phyloP scores from a whole-genome alignment of 1,284 basidiomycete species.

The Polyporus tsugae region DNA sequence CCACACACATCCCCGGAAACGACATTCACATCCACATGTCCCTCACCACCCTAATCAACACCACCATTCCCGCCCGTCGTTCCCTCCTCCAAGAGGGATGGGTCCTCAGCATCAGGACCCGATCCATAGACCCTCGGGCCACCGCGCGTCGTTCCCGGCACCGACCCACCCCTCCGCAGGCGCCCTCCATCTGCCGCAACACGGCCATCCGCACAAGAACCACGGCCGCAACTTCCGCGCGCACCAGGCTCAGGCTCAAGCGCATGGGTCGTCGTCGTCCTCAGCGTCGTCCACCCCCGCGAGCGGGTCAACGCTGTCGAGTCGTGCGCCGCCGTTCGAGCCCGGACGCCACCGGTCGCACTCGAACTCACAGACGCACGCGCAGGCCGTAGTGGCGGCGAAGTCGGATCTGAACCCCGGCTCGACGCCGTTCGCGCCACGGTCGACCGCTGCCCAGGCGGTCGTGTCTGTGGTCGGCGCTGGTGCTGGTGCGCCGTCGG shows the following conservation, averaged over 20 bases:
- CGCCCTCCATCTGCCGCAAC: conserved; percentile 38
- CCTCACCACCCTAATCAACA: conserved; percentile 29
- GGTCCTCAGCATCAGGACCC: conserved; percentile 29
- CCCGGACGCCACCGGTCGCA: conserved; percentile 32
- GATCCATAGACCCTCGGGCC: conserved; percentile 35
- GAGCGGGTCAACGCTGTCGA: conserved; percentile 39
- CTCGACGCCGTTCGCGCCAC: conserved; percentile 41
- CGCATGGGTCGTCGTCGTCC: conserved; percentile 28
- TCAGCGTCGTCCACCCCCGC: conserved; percentile 31
- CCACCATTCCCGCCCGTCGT: conserved; percentile 30
- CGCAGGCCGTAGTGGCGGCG: conserved; percentile 11
- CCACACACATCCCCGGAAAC: conserved; percentile 38
- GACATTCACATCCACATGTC: conserved; percentile 41
- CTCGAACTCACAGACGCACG: conserved; percentile 16
- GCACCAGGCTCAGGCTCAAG: conserved; percentile 21
- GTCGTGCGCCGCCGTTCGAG: conserved; percentile 45
- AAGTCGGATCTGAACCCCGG: conserved; percentile 43
- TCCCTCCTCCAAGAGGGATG: conserved; percentile 24
- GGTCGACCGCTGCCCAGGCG: conserved; percentile 26
- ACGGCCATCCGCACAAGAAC: conserved; percentile 27
- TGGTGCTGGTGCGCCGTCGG: not conserved
- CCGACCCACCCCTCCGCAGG: conserved; percentile 33
- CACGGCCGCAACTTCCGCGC: conserved; percentile 21
- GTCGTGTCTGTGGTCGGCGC: conserved; percentile 5
- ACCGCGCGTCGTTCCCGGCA: conserved; percentile 34